phyloP scores from a whole-genome alignment of 192 early-diverging fungal genomes.

The Mortierella claussenii region DNA sequence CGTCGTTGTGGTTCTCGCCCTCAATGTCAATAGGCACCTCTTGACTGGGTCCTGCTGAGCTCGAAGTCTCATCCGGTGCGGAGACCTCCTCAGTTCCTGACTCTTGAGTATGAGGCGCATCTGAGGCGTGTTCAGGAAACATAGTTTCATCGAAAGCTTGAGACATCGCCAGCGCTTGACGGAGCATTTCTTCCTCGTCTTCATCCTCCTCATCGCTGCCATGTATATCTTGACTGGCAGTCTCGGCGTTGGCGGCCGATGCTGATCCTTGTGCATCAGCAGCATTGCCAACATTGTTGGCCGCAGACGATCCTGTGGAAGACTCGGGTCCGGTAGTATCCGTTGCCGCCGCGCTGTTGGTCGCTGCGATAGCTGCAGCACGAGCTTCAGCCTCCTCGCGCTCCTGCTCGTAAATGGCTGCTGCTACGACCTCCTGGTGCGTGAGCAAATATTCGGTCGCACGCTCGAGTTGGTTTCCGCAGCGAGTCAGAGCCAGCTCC shows the following conservation, averaged over 20 bases:
- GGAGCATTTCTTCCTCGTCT: conserved; percentile 51
- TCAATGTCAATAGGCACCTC: not conserved
- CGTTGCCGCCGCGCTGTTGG: conserved; percentile 8
- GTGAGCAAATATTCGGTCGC: conserved; percentile 89
- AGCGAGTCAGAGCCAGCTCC: conserved; percentile 80
- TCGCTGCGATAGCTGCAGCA: conserved; percentile 56
- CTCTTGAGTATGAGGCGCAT: conserved; percentile 54
- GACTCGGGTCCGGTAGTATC: not conserved
- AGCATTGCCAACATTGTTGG: not conserved
- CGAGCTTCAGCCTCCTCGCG: conserved; percentile 50
- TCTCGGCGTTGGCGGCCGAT: conserved; percentile 29
- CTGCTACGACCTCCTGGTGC: conserved; percentile 67
- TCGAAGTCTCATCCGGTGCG: not conserved
- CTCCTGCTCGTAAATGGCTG: conserved; percentile 50
- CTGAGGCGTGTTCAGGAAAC: conserved; percentile 9
- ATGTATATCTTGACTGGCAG: conserved; percentile 6
- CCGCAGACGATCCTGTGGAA: conserved; percentile 7
- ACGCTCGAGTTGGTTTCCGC: conserved; percentile 77
- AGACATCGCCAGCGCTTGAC: conserved; percentile 46
- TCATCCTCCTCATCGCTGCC: conserved; percentile 11
- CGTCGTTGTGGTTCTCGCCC: not conserved
- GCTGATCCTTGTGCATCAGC: not conserved
- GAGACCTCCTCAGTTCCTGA: conserved; percentile 27
- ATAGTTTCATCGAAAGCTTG: conserved; percentile 29
- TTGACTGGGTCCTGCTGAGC: not conserved